These are phyloP conservation scores for Delitschia confertaspora DNA, from an alignment of 495 filamentous ascomycete genomes.

Conservation along the genomic window DNA sequence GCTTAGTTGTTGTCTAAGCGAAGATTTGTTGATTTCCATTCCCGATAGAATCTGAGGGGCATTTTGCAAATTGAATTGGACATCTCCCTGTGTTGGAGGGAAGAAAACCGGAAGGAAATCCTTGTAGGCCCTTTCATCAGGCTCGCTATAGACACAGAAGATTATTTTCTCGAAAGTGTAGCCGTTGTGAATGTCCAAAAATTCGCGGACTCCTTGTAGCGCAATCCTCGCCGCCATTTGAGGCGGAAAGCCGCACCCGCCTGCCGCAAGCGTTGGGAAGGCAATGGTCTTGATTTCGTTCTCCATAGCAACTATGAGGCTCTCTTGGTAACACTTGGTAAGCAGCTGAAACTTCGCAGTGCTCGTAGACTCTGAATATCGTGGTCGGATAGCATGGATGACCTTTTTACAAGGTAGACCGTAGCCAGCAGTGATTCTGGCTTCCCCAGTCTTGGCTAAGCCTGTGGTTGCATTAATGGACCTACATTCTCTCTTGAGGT, in stretches of 20 bases:
- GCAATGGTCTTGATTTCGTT: conserved; percentile 19
- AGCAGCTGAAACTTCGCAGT: conserved; percentile 8
- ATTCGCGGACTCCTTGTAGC: conserved; percentile 21
- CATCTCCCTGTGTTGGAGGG: conserved; percentile 16
- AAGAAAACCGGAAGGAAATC: conserved; percentile 21
- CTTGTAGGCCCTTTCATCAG: conserved; percentile 15
- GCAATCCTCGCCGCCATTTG: conserved; percentile 15
- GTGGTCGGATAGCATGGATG: conserved; percentile 21
- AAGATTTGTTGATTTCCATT: background rate
- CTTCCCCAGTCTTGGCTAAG: conserved; percentile 1
- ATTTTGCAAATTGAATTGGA: background rate
- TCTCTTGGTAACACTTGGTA: conserved; percentile 17
- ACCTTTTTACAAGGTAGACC: conserved; percentile 5
- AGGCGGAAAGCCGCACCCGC: conserved; percentile 20
- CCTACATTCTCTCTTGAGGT: conserved; percentile 10
- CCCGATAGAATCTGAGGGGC: background rate
- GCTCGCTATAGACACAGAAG: conserved; percentile 18
- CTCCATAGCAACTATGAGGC: conserved; percentile 10
- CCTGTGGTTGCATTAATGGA: background rate
- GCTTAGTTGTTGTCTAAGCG: no score
- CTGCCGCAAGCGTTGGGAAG: conserved; percentile 16
- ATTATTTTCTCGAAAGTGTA: conserved; percentile 18
- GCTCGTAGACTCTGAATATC: conserved; percentile 2
- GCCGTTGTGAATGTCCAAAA: conserved; percentile 9
- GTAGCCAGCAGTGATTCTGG: conserved; percentile 1